These are phyloP conservation scores for Ascoidea asiatica DNA, from an alignment of 805 yeast species.

Conservation along the genomic window DNA sequence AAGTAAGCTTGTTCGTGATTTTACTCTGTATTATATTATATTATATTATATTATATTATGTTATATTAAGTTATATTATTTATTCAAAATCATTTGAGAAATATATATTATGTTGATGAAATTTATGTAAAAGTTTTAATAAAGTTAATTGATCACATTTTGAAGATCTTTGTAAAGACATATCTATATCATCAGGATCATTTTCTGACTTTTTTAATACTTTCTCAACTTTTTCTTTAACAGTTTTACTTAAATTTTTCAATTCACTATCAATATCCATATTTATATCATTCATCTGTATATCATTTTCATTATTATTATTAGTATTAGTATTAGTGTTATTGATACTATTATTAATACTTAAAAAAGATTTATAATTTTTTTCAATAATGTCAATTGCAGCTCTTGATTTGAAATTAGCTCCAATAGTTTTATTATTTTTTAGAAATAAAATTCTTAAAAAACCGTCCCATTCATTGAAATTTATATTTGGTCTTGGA, in stretches of 20 bases:
- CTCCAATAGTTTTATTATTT: constrained; percentile 84
- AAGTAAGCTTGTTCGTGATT: too few species aligned
- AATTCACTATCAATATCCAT: constrained; percentile 15
- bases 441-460: constrained; percentile 84
- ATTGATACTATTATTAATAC: constrained; percentile 29
- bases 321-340: constrained; percentile 14
- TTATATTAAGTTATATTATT: too few species aligned
- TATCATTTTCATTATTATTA: constrained; percentile 22
- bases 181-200: too few species aligned
- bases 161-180: constrained; percentile 78
- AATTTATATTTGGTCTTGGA: constrained; percentile 92
- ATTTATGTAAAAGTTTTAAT: constrained; percentile 71
- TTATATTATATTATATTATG: too few species aligned
- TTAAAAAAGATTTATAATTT: constrained; percentile 71
- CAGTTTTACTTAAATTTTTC: constrained; percentile 17
- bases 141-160: constrained; percentile 95
- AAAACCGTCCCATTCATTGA: constrained; percentile 94
- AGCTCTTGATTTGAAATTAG: constrained; percentile 78
- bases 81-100: too few species aligned
- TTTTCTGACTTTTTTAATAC: constrained; percentile 62
- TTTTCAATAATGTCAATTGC: constrained; percentile 72
- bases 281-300: constrained; percentile 25
- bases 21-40: too few species aligned
- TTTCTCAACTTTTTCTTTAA: constrained; percentile 55
- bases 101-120: constrained; percentile 94